Evolutionary conservation across 2,329 filamentous ascomycete species (phyloP).

Genomic region (Colletotrichum simmondsii): DNA sequence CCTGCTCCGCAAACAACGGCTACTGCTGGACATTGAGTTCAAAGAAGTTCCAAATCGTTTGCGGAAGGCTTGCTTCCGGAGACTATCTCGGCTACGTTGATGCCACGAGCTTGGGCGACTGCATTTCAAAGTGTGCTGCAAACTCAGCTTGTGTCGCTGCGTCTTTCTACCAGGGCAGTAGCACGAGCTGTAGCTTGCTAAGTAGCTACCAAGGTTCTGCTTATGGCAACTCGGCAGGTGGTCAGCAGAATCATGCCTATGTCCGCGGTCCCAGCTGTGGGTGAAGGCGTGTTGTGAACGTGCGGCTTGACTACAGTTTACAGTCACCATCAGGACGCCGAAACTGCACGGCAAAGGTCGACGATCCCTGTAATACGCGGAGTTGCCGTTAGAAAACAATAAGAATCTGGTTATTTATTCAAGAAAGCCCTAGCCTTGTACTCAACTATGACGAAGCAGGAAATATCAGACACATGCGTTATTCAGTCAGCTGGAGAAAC

Average conservation of each 20-base stretch:
- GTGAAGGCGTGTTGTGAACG: not conserved
- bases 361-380: rapidly evolving
- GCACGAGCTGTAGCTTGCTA: slow-evolving; percentile 14
- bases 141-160: slow-evolving; percentile 14
- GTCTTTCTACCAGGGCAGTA: slow-evolving; percentile 17
- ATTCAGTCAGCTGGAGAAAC: too few species aligned
- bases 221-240: slow-evolving; percentile 20
- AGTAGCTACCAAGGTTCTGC: slow-evolving; percentile 17
- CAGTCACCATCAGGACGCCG: too few species aligned
- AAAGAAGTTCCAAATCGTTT: slow-evolving; percentile 24
- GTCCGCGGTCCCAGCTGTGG: slow-evolving; percentile 8
- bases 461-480: not conserved
- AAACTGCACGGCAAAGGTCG: too few species aligned
- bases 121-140: slow-evolving; percentile 21
- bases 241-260: slow-evolving; percentile 16
- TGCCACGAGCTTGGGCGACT: slow-evolving; percentile 20
- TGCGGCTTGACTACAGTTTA: too few species aligned
- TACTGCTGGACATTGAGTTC: slow-evolving; percentile 21
- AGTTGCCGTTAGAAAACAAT: too few species aligned
- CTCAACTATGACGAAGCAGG: too few species aligned
- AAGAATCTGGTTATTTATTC: too few species aligned
- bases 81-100: not conserved
- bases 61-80: slow-evolving; percentile 22
- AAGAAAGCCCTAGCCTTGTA: rapidly evolving
- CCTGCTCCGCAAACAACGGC: slow-evolving; percentile 14